These are phyloP conservation scores for Fagus crenata DNA, from an alignment of 306 rosid genomes.

Conservation along the genomic window DNA sequence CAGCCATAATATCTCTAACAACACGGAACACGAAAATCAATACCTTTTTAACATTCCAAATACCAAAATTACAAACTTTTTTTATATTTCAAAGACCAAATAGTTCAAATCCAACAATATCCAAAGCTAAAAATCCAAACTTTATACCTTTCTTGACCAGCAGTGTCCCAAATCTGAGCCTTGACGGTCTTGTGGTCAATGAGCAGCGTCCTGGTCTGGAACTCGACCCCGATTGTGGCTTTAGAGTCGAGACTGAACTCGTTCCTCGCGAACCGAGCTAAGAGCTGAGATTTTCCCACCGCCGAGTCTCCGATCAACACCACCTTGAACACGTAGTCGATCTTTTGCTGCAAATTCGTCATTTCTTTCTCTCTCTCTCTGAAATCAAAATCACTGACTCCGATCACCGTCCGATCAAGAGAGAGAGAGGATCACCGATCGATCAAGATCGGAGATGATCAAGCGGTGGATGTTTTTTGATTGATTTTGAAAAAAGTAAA, in stretches of 20 bases:
- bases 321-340: slow-evolving; percentile 84
- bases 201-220: slow-evolving; percentile 72
- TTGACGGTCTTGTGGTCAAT: slow-evolving; percentile 82
- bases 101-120: too few relatives aligned
- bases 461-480: too few relatives aligned
- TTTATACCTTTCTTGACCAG: slow-evolving; percentile 93
- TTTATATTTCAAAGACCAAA: too few relatives aligned
- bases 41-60: too few relatives aligned
- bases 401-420: neutral
- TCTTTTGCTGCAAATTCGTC: slow-evolving; percentile 73
- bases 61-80: too few relatives aligned
- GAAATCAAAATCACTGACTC: neutral
- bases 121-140: too few relatives aligned
- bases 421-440: too few relatives aligned
- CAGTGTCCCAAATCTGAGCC: slow-evolving; percentile 99
- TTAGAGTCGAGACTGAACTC: slow-evolving; percentile 80
- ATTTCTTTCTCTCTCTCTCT: slow-evolving; percentile 12
- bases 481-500: too few relatives aligned
- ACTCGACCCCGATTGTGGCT: slow-evolving; percentile 93
- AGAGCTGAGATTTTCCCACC: slow-evolving; percentile 90
- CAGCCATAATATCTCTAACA: too few relatives aligned
- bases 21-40: too few relatives aligned
- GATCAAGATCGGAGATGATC: too few relatives aligned
- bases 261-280: slow-evolving; percentile 69
- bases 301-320: slow-evolving; percentile 93